phyloP scores from a whole-genome alignment of 805 yeast genomes.

The Pichia heedii region DNA sequence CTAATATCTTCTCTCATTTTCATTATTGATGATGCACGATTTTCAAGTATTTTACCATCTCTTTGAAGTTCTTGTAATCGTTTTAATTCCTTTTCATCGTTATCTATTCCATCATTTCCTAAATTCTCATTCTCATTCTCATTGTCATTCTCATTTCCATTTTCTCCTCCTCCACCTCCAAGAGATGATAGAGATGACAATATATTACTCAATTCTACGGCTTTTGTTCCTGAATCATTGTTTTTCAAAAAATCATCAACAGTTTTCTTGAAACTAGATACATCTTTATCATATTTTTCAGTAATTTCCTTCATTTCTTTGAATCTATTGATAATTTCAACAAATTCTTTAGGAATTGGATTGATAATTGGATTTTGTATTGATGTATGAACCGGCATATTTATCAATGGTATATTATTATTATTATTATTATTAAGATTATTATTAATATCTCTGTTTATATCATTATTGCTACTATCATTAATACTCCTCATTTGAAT shows the following conservation, averaged over 20 bases:
- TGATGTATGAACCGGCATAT: not conserved
- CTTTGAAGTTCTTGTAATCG: not conserved
- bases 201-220: constrained; percentile 1
- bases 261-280: not conserved
- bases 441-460: not conserved
- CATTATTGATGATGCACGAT: not conserved
- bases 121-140: constrained; percentile 1
- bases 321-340: not conserved
- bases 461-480: not conserved
- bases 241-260: not conserved
- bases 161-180: not conserved
- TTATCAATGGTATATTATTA: not conserved
- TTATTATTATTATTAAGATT: not conserved
- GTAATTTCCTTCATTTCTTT: not conserved
- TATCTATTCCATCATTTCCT: constrained; percentile 2
- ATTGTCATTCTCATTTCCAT: not conserved
- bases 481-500: constrained; percentile 6
- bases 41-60: not conserved
- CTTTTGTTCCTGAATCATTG: not conserved
- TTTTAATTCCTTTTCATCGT: not conserved
- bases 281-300: not conserved
- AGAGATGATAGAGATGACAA: constrained; percentile 4
- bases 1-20: not conserved
- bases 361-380: not conserved
- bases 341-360: not conserved